Conservation (phyloP, 1,139 yeast genomes). For the Yamadazyma jaroonii region DNA sequence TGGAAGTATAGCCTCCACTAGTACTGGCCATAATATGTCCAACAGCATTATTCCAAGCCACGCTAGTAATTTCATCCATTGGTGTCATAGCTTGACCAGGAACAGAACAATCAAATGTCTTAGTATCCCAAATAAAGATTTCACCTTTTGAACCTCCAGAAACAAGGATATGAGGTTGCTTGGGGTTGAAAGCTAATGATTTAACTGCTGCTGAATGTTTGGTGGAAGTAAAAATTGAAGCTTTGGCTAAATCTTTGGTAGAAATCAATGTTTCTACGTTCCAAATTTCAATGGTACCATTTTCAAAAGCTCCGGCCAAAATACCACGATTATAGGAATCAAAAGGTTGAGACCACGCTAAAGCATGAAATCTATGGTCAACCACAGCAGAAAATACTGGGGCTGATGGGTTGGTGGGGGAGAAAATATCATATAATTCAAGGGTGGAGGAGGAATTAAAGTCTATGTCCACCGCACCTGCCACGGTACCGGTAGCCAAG, state of each 20-base stretch:
- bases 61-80: slow-evolving; percentile 74
- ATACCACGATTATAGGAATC: slow-evolving; percentile 55
- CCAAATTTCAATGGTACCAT: slow-evolving; percentile 80
- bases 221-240: slow-evolving; percentile 46
- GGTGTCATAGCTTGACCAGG: slow-evolving; percentile 85
- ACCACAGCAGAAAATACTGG: slow-evolving; percentile 56
- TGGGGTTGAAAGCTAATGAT: slow-evolving; percentile 74
- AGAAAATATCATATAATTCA: slow-evolving; percentile 75
- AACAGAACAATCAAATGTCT: slow-evolving; percentile 56
- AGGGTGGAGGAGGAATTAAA: slow-evolving; percentile 75
- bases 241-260: slow-evolving; percentile 36
- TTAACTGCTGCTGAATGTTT: slow-evolving; percentile 73
- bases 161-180: slow-evolving; percentile 69
- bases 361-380: slow-evolving; percentile 66
- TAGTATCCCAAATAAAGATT: slow-evolving; percentile 85
- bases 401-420: slow-evolving; percentile 29
- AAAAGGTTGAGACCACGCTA: slow-evolving; percentile 79
- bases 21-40: slow-evolving; percentile 90
- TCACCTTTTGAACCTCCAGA: slow-evolving; percentile 89
- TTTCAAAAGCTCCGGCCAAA: slow-evolving; percentile 88
- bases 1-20: slow-evolving; percentile 82
- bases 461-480: slow-evolving; percentile 90
- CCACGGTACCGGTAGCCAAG: slow-evolving; percentile 86
- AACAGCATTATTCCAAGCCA: slow-evolving; percentile 87
- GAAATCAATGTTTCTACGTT: slow-evolving; percentile 48